These are phyloP conservation scores for Kodamaea laetipori DNA, from an alignment of 805 yeast genomes.

Conservation along the genomic window DNA sequence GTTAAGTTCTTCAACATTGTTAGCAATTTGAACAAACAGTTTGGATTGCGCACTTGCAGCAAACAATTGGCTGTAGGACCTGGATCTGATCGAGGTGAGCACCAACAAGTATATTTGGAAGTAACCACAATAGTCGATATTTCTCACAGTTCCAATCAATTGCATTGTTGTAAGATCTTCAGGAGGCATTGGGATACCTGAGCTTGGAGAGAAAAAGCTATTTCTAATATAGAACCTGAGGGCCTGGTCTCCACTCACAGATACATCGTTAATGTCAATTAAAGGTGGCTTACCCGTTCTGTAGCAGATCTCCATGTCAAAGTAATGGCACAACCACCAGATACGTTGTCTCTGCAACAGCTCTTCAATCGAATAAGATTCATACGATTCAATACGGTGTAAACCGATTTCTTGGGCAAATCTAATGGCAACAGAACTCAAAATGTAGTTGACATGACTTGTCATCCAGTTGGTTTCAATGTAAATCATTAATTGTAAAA, in stretches of 20 bases:
- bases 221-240: background rate
- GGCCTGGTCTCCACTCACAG: slow-evolving; percentile 20
- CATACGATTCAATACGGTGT: slow-evolving; percentile 37
- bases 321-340: slow-evolving; percentile 42
- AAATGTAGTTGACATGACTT: slow-evolving; percentile 32
- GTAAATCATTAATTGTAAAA: slow-evolving; percentile 21
- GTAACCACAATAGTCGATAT: background rate
- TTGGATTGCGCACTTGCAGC: slow-evolving; percentile 29
- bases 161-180: background rate
- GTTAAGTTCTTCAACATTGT: slow-evolving; percentile 30
- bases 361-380: slow-evolving; percentile 24
- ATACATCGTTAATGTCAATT: slow-evolving; percentile 35
- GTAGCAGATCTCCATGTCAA: slow-evolving; percentile 41
- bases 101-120: slow-evolving; percentile 12
- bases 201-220: background rate
- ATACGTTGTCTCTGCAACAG: slow-evolving; percentile 26
- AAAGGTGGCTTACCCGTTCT: slow-evolving; percentile 44
- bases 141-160: background rate
- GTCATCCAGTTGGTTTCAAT: slow-evolving; percentile 34
- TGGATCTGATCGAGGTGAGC: slow-evolving; percentile 32
- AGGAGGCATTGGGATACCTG: background rate
- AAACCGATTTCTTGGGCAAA: slow-evolving; percentile 46
- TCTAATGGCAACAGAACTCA: slow-evolving; percentile 37
- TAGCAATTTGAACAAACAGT: slow-evolving; percentile 22
- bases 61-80: slow-evolving; percentile 34